These are phyloP conservation scores for Phaffomyces antillensis DNA, from an alignment of 805 yeast species.

Conservation along the genomic window DNA sequence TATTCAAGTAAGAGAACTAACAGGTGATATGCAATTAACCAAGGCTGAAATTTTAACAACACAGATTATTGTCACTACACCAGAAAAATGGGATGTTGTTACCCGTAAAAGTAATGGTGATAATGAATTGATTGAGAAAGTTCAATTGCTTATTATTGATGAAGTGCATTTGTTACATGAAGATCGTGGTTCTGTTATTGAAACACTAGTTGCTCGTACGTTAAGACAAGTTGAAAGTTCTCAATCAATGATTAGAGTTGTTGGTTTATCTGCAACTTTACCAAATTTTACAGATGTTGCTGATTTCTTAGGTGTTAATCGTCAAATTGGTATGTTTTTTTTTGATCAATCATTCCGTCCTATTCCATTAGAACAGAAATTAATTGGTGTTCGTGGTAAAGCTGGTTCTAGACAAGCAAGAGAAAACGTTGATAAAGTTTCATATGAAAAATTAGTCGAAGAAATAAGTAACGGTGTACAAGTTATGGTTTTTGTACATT, in stretches of 20 bases:
- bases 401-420: constrained; percentile 64
- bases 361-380: constrained; percentile 82
- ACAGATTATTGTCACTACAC: constrained; percentile 88
- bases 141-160: constrained; percentile 82
- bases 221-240: constrained; percentile 90
- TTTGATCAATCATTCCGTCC: constrained; percentile 93
- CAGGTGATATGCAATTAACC: constrained; percentile 94
- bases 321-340: constrained; percentile 87
- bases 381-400: constrained; percentile 82
- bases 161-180: constrained; percentile 96
- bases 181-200: constrained; percentile 97
- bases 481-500: constrained; percentile 95
- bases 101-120: constrained; percentile 92
- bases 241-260: constrained; percentile 89
- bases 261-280: constrained; percentile 88
- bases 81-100: constrained; percentile 97
- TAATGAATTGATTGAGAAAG: constrained; percentile 74
- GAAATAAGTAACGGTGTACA: constrained; percentile 69
- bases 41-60: constrained; percentile 73
- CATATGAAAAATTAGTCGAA: constrained; percentile 69
- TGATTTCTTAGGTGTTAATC: constrained; percentile 85
- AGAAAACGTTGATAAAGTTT: constrained; percentile 65
- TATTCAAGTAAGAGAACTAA: constrained; percentile 76
- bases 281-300: constrained; percentile 93
- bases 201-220: constrained; percentile 90